Conservation (phyloP, 495 filamentous ascomycete species). For the Hyaloscypha finlandica region DNA sequence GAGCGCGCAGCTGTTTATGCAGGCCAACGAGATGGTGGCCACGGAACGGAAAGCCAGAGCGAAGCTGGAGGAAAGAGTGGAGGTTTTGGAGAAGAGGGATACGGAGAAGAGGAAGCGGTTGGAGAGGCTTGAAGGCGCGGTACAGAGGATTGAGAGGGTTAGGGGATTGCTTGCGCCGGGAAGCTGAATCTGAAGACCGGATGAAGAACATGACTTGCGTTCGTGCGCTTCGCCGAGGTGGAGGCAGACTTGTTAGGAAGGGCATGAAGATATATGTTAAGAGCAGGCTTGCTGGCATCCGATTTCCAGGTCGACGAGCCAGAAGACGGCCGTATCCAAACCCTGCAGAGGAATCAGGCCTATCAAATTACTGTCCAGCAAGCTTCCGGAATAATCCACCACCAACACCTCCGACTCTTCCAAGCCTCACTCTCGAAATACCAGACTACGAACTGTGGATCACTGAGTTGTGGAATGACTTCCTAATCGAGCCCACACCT, state of each 20-base stretch:
- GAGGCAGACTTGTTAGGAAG: constrained; percentile 7
- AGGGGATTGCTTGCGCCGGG: constrained; percentile 54
- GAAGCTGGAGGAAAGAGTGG: constrained; percentile 74
- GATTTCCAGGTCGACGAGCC: background rate
- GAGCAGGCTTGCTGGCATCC: background rate
- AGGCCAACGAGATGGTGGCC: constrained; percentile 98
- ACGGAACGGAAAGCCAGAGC: constrained; percentile 79
- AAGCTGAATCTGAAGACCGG: constrained; percentile 15
- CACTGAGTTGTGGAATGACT: constrained; percentile 27
- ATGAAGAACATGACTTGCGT: background rate
- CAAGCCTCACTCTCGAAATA: constrained; percentile 17
- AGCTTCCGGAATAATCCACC: constrained; percentile 3
- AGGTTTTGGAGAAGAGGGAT: constrained; percentile 68
- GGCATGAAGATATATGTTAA: constrained; percentile 23
- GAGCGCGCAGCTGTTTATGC: constrained; percentile 80
- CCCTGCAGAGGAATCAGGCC: background rate
- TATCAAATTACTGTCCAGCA: constrained; percentile 16
- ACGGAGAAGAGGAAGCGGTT: constrained; percentile 68
- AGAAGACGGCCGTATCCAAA: background rate
- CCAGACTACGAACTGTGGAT: constrained; percentile 25
- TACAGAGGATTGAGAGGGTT: constrained; percentile 75
- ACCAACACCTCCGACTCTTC: background rate
- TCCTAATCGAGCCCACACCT: constrained; percentile 28
- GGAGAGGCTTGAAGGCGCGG: constrained; percentile 75
- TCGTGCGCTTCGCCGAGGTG: background rate